phyloP scores from a whole-genome alignment of 129 eudicot species.

The carrot (Daucus carota) region DNA sequence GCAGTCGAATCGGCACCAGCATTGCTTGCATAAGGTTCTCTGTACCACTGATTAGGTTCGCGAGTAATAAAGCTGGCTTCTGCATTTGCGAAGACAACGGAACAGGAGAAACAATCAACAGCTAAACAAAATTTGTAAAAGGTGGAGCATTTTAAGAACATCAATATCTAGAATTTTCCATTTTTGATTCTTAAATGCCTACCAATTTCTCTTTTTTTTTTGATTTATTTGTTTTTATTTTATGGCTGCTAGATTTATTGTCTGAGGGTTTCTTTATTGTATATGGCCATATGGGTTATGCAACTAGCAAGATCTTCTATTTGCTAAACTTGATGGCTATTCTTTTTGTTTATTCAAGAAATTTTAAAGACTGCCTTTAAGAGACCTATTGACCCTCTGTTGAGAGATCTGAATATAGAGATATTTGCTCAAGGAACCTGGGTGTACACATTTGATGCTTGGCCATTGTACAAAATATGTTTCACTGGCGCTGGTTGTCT shows the following conservation, averaged over 20 bases:
- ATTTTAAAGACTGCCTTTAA: not conserved
- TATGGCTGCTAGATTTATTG: not conserved
- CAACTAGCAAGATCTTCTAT: not conserved
- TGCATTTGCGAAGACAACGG: slow-evolving; percentile 24
- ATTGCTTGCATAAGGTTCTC: slow-evolving; percentile 44
- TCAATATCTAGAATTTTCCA: not conserved
- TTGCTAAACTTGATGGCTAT: not conserved
- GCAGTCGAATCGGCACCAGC: slow-evolving; percentile 14
- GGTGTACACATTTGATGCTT: not conserved
- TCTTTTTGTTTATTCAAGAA: not conserved
- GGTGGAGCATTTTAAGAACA: not conserved
- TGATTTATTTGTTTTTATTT: not conserved
- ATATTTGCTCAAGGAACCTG: not conserved
- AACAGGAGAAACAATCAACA: not conserved
- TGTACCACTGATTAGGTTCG: slow-evolving; percentile 54
- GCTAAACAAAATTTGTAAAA: not conserved
- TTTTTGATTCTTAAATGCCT: not conserved
- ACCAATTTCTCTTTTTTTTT: not conserved
- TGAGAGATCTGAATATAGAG: not conserved
- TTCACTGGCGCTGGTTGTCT: not conserved
- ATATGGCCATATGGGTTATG: not conserved
- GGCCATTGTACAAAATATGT: not conserved
- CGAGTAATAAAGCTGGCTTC: slow-evolving; percentile 92
- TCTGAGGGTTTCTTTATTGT: not conserved
- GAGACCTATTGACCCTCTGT: not conserved